A percentile compares a stretch with the other conserved stretches of the same genome.
Conservation (phyloP, 2,329 filamentous ascomycete species). For the Aspergillus quadricinctus region DNA sequence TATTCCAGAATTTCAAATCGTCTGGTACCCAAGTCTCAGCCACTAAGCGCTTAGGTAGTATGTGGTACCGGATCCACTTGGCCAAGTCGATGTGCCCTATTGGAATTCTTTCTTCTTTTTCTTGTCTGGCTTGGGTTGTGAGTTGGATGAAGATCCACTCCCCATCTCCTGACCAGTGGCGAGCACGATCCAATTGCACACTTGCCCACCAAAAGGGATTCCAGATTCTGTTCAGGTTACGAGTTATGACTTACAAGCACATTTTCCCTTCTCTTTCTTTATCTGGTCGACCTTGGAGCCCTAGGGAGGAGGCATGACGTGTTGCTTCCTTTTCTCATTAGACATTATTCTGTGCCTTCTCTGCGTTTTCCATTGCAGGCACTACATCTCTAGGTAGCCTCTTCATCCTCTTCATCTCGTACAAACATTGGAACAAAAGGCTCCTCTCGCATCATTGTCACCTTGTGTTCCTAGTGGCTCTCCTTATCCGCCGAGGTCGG, state of each 20-base stretch:
- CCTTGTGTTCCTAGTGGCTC: background rate
- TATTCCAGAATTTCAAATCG: background rate
- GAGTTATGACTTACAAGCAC: background rate
- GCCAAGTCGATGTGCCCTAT: background rate
- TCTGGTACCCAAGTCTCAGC: background rate
- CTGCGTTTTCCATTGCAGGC: background rate
- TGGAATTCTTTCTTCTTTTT: background rate
- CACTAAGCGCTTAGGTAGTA: background rate
- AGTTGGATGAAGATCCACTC: conserved; percentile 8
- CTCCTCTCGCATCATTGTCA: background rate
- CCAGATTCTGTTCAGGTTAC: conserved; percentile 7
- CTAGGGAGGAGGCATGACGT: conserved; percentile 6
- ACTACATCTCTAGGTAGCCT: background rate
- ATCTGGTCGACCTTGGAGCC: conserved; percentile 1
- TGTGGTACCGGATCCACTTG: background rate
- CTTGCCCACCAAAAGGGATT: conserved; percentile 4
- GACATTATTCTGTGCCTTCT: background rate
- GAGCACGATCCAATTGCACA: background rate
- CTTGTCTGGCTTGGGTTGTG: background rate
- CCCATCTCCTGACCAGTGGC: conserved; percentile 1
- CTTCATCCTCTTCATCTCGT: background rate
- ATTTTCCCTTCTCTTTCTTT: conserved; percentile 1
- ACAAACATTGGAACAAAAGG: background rate
- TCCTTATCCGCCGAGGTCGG: background rate
- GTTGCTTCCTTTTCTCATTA: background rate